phyloP scores from a whole-genome alignment of 441 rosid species.

The Rhodomyrtus psidioides region DNA sequence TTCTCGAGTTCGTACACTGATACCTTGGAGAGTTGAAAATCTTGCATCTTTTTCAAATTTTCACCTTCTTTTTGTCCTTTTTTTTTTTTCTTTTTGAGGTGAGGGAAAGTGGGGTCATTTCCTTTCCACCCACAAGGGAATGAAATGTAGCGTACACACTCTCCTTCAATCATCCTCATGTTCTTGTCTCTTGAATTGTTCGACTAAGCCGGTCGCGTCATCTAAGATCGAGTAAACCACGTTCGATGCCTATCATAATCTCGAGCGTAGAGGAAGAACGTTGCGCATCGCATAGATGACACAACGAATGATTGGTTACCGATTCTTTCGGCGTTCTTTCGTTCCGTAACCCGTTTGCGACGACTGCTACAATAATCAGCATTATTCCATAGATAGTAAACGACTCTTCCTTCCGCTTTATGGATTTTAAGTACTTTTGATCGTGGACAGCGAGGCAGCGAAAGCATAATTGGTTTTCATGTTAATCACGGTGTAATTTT shows the following conservation, averaged over 20 bases:
- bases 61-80: neutral
- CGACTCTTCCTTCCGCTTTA: neutral
- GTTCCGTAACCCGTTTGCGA: neutral
- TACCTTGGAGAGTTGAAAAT: neutral
- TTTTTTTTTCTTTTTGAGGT: neutral
- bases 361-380: neutral
- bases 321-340: neutral
- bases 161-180: neutral
- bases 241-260: neutral
- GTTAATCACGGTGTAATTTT: neutral
- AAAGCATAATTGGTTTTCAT: neutral
- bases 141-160: neutral
- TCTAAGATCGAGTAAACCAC: neutral
- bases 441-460: neutral
- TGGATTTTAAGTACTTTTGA: neutral
- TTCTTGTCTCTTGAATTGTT: neutral
- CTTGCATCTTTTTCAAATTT: neutral
- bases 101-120: neutral
- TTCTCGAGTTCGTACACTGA: slow-evolving; percentile 45
- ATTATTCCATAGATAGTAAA: neutral
- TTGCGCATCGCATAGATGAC: neutral
- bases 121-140: neutral
- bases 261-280: neutral
- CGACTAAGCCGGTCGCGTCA: neutral
- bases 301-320: neutral